Conservation (phyloP, 1,139 yeast species). For the Scheffersomyces parashehatae region DNA sequence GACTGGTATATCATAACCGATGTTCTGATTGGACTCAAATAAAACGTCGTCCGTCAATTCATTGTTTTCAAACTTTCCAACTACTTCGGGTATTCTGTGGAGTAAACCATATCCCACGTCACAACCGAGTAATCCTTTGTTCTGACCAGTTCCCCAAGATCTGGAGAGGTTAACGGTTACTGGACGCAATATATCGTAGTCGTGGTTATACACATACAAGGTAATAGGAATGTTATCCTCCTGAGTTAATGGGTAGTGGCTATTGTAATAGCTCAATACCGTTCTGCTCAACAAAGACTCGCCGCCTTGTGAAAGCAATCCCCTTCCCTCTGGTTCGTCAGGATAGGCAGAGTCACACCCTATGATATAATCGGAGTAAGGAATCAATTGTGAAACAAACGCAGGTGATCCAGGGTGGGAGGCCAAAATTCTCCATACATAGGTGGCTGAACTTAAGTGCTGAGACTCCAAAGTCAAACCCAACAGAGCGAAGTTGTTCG, state of each 20-base stretch:
- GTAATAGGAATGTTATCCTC: conserved; percentile 44
- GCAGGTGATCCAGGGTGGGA: conserved; percentile 85
- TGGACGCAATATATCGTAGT: conserved; percentile 81
- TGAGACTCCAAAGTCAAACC: conserved; percentile 79
- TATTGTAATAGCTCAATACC: conserved; percentile 56
- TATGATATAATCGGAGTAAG: conserved; percentile 85
- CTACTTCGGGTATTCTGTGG: conserved; percentile 77
- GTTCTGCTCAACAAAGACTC: conserved; percentile 76
- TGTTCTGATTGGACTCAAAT: conserved; percentile 29
- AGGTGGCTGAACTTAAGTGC: conserved; percentile 73
- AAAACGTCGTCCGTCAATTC: conserved; percentile 39
- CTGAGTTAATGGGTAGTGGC: conserved; percentile 38
- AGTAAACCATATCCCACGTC: conserved; percentile 92
- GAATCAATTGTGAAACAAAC: conserved; percentile 75
- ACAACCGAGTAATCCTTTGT: conserved; percentile 82
- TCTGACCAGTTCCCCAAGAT: conserved; percentile 52
- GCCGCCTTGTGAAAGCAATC: conserved; percentile 78
- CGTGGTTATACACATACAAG: conserved; percentile 85
- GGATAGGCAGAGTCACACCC: conserved; percentile 69
- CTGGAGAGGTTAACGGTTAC: conserved; percentile 64
- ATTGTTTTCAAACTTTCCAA: conserved; percentile 46
- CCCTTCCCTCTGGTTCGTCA: conserved; percentile 53
- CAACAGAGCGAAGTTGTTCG: conserved; percentile 33
- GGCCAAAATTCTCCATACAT: conserved; percentile 83
- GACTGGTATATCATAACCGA: conserved; percentile 10